A percentile compares a stretch with the other conserved stretches of the same genome.
Evolutionary conservation across 2,329 filamentous ascomycete genomes (phyloP).

Genomic region (Colletotrichum eremochloae): DNA sequence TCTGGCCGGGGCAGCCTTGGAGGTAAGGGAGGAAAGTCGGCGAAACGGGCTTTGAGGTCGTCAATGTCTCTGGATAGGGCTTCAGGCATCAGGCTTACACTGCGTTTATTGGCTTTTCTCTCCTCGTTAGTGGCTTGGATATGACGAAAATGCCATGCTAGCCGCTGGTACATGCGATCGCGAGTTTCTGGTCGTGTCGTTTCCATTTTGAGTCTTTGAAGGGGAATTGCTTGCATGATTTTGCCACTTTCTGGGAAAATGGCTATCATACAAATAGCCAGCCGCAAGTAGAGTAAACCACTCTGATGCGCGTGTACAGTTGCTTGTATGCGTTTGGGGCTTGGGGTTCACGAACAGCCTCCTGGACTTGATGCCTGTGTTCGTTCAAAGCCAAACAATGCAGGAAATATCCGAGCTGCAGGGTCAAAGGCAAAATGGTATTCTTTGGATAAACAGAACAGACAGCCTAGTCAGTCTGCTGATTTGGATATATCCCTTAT

Average conservation of each 20-base stretch:
- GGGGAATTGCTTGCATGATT: neutral
- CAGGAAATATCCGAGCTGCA: neutral
- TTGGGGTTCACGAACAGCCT: neutral
- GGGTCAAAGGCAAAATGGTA: neutral
- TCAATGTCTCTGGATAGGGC: neutral
- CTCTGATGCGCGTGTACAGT: too few relatives aligned
- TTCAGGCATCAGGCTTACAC: neutral
- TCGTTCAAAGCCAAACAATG: neutral
- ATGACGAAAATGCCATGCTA: neutral
- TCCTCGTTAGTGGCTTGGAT: neutral
- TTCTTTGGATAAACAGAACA: neutral
- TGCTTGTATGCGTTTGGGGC: neutral
- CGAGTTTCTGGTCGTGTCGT: neutral
- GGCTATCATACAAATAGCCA: neutral
- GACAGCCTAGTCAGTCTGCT: neutral
- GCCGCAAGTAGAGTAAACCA: neutral
- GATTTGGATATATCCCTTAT: neutral
- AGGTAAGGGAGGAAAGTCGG: neutral
- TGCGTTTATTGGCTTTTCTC: neutral
- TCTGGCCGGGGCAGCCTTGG: constrained; percentile 11
- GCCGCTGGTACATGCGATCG: neutral
- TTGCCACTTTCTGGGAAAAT: neutral
- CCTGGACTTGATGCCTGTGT: neutral
- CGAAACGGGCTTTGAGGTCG: constrained; percentile 6
- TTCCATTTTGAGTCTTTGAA: neutral